A percentile compares a stretch with the other conserved stretches of the same genome.
These are phyloP conservation scores for Xylaria sp. DNA, from an alignment of 2,329 filamentous ascomycete species.

Conservation along the genomic window DNA sequence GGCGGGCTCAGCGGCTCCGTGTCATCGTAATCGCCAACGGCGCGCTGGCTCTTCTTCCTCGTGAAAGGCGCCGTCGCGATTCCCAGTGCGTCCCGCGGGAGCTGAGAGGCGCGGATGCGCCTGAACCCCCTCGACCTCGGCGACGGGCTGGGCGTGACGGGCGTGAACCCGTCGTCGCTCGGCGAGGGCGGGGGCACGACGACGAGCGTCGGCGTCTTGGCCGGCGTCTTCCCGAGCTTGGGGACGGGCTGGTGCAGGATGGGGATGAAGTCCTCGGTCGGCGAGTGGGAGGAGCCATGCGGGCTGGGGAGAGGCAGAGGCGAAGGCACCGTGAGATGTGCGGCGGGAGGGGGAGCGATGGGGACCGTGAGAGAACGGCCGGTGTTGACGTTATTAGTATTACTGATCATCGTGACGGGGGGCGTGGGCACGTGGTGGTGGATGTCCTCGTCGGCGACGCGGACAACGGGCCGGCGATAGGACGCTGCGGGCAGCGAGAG, in stretches of 20 bases:
- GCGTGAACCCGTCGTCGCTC: constrained; percentile 47
- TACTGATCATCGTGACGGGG: constrained; percentile 36
- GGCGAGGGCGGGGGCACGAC: constrained; percentile 42
- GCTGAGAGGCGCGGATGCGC: constrained; percentile 39
- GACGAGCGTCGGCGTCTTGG: constrained; percentile 27
- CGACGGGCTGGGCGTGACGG: constrained; percentile 45
- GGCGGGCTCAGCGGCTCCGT: constrained; percentile 44
- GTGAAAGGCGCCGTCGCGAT: constrained; percentile 44
- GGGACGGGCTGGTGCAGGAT: constrained; percentile 44
- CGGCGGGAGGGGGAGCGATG: constrained; percentile 16
- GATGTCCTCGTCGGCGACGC: constrained; percentile 42
- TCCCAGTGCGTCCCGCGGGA: constrained; percentile 48
- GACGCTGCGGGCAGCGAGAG: constrained; percentile 44
- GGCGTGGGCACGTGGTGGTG: constrained; percentile 40
- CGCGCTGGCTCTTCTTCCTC: constrained; percentile 40
- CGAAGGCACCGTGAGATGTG: constrained; percentile 14
- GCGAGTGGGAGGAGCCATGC: constrained; percentile 31
- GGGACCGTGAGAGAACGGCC: constrained; percentile 36
- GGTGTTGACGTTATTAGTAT: neutral
- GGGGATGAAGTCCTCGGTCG: constrained; percentile 45
- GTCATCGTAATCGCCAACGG: constrained; percentile 41
- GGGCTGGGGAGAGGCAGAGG: constrained; percentile 28
- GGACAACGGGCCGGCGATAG: constrained; percentile 42
- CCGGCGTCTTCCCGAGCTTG: constrained; percentile 30
- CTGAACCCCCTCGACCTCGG: constrained; percentile 38